phyloP scores from a whole-genome alignment of 306 rosid species.

The Delonix regia region DNA sequence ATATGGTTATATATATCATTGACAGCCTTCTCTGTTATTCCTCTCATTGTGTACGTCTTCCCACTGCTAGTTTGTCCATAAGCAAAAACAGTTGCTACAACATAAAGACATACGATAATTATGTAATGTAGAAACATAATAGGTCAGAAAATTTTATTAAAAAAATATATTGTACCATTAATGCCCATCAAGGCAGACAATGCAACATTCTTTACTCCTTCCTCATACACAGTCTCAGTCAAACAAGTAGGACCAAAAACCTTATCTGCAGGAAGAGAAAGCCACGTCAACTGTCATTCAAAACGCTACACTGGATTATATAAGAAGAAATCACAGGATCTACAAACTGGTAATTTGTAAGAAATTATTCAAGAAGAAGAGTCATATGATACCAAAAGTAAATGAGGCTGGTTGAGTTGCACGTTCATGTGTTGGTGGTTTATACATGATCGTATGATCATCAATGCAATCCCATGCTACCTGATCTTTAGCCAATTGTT shows the following conservation, averaged over 20 bases:
- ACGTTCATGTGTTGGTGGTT: conserved; percentile 74
- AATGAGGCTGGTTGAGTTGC: conserved; percentile 68
- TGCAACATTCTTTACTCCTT: conserved; percentile 93
- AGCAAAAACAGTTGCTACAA: conserved; percentile 92
- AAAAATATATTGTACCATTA: conserved; percentile 63
- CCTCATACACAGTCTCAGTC: conserved; percentile 90
- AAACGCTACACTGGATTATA: background rate
- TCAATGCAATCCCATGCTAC: conserved; percentile 96
- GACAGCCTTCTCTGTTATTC: conserved; percentile 98
- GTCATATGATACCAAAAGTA: conserved; percentile 70
- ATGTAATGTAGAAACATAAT: background rate
- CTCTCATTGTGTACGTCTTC: conserved; percentile 97
- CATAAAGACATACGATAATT: conserved; percentile 24
- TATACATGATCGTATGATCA: conserved; percentile 69
- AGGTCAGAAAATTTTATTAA: background rate
- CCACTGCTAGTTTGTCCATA: conserved; percentile 99
- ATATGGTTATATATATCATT: conserved; percentile 89
- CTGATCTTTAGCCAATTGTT: conserved; percentile 87
- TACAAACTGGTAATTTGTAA: background rate
- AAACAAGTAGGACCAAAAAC: conserved; percentile 76
- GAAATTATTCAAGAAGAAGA: background rate
- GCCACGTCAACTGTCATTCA: conserved; percentile 12
- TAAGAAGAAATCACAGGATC: background rate
- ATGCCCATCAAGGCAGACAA: conserved; percentile 94
- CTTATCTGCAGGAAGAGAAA: conserved; percentile 65